Percentiles rank a stretch among this genome's conserved stretches.
Conservation (phyloP, 1,139 yeast species). For the Yarrowia galli region DNA sequence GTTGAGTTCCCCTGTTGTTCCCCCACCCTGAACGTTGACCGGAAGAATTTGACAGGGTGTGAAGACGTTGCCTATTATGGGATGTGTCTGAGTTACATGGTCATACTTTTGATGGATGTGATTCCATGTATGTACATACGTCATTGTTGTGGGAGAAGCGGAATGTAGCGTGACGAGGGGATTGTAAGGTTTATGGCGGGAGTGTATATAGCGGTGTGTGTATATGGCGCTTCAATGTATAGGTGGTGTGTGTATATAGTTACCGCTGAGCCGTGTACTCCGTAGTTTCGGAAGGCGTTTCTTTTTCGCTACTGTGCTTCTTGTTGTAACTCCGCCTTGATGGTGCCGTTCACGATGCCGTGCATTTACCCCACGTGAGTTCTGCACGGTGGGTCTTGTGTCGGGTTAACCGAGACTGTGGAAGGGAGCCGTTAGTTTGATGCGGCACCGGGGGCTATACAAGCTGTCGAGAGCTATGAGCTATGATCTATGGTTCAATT, state of each 20-base stretch:
- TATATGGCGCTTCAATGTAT: too few relatives aligned
- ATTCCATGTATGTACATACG: too few relatives aligned
- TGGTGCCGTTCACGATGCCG: constrained; percentile 23
- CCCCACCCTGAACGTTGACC: not conserved
- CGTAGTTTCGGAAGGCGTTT: not conserved
- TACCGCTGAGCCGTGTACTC: not conserved
- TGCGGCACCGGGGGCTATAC: not conserved
- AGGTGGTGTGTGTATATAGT: too few relatives aligned
- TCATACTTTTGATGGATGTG: not conserved
- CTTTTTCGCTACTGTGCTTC: not conserved
- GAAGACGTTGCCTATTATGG: not conserved
- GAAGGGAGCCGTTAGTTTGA: not conserved
- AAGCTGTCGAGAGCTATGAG: not conserved
- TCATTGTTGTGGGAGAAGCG: not conserved
- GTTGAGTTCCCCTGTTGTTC: not conserved
- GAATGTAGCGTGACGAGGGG: constrained; percentile 10
- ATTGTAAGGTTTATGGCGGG: constrained; percentile 1
- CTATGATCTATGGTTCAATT: too few relatives aligned
- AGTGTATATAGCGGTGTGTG: not conserved
- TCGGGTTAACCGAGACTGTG: not conserved
- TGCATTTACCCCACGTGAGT: constrained; percentile 24
- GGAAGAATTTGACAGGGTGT: constrained; percentile 14
- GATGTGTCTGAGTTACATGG: not conserved
- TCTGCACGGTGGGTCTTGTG: constrained; percentile 3
- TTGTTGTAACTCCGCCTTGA: not conserved